Evolutionary conservation across 495 filamentous ascomycete genomes (phyloP).

Genomic region (Cudoniella acicularis): DNA sequence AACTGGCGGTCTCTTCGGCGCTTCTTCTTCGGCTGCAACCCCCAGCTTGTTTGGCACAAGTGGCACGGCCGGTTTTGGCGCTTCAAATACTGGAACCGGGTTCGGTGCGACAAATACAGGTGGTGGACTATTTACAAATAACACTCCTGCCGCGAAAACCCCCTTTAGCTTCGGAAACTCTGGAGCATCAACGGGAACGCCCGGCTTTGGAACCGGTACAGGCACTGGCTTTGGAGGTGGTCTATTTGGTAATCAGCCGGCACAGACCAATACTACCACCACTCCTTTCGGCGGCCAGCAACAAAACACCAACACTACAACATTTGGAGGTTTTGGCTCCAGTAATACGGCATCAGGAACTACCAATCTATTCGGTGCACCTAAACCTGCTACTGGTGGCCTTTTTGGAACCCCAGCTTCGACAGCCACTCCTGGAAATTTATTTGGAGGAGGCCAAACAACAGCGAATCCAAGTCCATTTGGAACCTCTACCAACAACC

Average conservation of each 20-base stretch:
- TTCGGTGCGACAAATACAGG: slow-evolving; percentile 28
- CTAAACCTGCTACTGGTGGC: slow-evolving; percentile 39
- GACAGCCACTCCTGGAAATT: slow-evolving; percentile 45
- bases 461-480: slow-evolving; percentile 28
- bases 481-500: slow-evolving; percentile 32
- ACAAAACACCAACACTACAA: slow-evolving; percentile 28
- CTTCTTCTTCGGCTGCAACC: no score
- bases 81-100: slow-evolving; percentile 27
- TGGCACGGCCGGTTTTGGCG: slow-evolving; percentile 29
- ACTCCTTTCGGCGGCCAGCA: slow-evolving; percentile 25
- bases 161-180: slow-evolving; percentile 33
- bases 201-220: slow-evolving; percentile 26
- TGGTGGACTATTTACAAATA: slow-evolving; percentile 28
- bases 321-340: slow-evolving; percentile 25
- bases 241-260: slow-evolving; percentile 37
- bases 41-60: slow-evolving; percentile 33
- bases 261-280: slow-evolving; percentile 10
- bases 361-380: slow-evolving; percentile 41
- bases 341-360: slow-evolving; percentile 28
- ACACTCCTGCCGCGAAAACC: slow-evolving; percentile 23
- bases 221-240: slow-evolving; percentile 37
- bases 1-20: no score
- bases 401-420: slow-evolving; percentile 39
- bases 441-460: slow-evolving; percentile 55
- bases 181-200: slow-evolving; percentile 39